phyloP scores from a whole-genome alignment of 2,329 filamentous ascomycete species.

The Bipolaris bicolor region DNA sequence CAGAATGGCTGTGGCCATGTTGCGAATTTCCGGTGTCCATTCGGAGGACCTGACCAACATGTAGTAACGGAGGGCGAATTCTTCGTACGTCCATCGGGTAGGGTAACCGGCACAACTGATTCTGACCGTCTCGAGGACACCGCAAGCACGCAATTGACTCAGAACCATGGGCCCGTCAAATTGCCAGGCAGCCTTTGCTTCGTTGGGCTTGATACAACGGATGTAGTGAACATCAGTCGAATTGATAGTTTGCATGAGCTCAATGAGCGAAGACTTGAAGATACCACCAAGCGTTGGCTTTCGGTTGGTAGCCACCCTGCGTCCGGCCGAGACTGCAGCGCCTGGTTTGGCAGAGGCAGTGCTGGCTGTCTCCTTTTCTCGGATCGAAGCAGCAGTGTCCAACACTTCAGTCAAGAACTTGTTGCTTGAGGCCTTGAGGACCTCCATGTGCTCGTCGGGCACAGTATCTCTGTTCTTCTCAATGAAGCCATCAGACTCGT shows the following conservation, averaged over 20 bases:
- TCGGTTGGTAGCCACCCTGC: constrained; percentile 89
- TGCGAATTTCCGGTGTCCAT: constrained; percentile 92
- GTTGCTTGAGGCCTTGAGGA: constrained; percentile 84
- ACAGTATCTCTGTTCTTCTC: constrained; percentile 99
- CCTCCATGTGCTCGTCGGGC: constrained; percentile 95
- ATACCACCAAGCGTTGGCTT: constrained; percentile 98
- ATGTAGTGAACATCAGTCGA: constrained; percentile 99
- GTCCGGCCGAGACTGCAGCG: constrained; percentile 68
- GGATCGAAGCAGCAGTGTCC: constrained; percentile 81
- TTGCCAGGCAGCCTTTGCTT: constrained; percentile 95
- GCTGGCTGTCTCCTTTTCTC: constrained; percentile 79
- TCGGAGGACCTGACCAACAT: constrained; percentile 89
- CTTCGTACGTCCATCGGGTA: constrained; percentile 97
- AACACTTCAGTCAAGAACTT: constrained; percentile 83
- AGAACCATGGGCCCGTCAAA: constrained; percentile 99
- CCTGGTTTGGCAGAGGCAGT: constrained; percentile 72
- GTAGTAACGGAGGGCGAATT: constrained; percentile 97
- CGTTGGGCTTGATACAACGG: constrained; percentile 98
- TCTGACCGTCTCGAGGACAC: constrained; percentile 96
- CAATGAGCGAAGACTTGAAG: constrained; percentile 97
- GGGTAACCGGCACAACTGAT: constrained; percentile 98
- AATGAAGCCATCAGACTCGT: constrained; percentile 98
- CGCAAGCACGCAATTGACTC: constrained; percentile 94
- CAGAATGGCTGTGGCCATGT: constrained; percentile 93
- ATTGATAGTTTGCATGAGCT: constrained; percentile 97